Conservation (phyloP, 495 filamentous ascomycete species). For the Penicillium pancosmium region DNA sequence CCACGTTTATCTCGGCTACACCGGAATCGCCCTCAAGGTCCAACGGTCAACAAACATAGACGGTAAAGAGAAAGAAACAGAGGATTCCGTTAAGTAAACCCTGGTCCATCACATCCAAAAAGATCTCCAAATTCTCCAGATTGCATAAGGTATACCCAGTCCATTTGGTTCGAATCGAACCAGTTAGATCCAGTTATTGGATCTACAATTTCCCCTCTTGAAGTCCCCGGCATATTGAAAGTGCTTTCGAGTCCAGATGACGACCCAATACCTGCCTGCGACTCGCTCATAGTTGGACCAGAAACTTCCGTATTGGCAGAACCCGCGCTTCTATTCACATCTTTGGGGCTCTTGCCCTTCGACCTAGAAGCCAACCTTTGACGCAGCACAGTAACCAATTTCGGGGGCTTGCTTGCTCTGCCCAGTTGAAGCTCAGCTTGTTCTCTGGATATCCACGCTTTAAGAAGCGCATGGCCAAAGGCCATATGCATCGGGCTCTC, state of each 20-base stretch:
- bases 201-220: not conserved
- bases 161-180: not conserved
- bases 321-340: not conserved
- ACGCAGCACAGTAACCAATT: constrained; percentile 2
- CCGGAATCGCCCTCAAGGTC: too few species aligned
- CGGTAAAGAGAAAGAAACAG: not conserved
- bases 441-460: constrained; percentile 54
- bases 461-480: constrained; percentile 51
- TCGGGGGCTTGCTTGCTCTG: constrained; percentile 2
- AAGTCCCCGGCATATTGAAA: not conserved
- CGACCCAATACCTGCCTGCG: not conserved
- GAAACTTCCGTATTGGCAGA: not conserved
- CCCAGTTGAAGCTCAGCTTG: constrained; percentile 12
- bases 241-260: not conserved
- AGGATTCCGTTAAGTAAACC: not conserved
- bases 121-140: not conserved
- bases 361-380: not conserved
- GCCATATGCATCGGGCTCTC: constrained; percentile 55
- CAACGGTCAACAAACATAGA: too few species aligned
- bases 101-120: not conserved
- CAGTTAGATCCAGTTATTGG: not conserved
- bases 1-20: not conserved
- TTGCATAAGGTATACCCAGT: constrained; percentile 4
- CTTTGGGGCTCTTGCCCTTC: not conserved
- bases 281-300: too few species aligned